Percentiles rank a stretch among this genome's conserved stretches.
Evolutionary conservation across 2,329 filamentous ascomycete genomes (phyloP).

Genomic region (Sporothrix humicola): DNA sequence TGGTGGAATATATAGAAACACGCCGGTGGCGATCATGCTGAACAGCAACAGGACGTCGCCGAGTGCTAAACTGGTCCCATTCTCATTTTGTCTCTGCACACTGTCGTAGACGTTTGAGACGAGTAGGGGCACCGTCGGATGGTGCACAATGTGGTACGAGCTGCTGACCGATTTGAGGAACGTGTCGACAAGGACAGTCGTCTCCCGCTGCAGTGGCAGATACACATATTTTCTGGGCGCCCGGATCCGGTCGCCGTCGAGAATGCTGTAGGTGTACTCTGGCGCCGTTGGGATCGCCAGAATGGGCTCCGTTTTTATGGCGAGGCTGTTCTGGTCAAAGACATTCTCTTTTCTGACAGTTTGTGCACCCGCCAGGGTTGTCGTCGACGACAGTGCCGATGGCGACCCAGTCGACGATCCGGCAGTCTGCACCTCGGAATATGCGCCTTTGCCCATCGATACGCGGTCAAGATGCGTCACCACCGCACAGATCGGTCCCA

Average conservation of each 20-base stretch:
- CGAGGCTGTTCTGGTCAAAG: not conserved
- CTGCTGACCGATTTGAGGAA: conserved; percentile 25
- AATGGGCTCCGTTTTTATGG: conserved; percentile 24
- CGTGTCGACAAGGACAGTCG: not conserved
- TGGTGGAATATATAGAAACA: conserved; percentile 11
- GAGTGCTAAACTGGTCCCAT: not conserved
- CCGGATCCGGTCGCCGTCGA: conserved; percentile 20
- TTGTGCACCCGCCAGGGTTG: not conserved
- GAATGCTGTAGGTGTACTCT: conserved; percentile 16
- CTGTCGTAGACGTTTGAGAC: conserved; percentile 24
- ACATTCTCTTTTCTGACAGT: not conserved
- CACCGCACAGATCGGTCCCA: conserved; percentile 28
- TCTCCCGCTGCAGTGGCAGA: conserved; percentile 24
- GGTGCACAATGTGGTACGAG: conserved; percentile 32
- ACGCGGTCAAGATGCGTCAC: conserved; percentile 33
- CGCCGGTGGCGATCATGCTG: conserved; percentile 26
- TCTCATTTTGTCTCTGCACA: not conserved
- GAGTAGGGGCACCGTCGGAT: conserved; percentile 11
- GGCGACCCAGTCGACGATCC: not conserved
- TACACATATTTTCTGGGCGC: conserved; percentile 13
- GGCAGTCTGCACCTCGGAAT: not conserved
- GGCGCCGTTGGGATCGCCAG: conserved; percentile 19
- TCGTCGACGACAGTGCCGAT: not conserved
- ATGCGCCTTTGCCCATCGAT: conserved; percentile 30
- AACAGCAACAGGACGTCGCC: conserved; percentile 27